Percentiles rank a stretch among this genome's conserved stretches.
These are phyloP conservation scores for Grosmannia penicillata DNA, from an alignment of 2,329 filamentous ascomycete genomes.

Conservation along the genomic window DNA sequence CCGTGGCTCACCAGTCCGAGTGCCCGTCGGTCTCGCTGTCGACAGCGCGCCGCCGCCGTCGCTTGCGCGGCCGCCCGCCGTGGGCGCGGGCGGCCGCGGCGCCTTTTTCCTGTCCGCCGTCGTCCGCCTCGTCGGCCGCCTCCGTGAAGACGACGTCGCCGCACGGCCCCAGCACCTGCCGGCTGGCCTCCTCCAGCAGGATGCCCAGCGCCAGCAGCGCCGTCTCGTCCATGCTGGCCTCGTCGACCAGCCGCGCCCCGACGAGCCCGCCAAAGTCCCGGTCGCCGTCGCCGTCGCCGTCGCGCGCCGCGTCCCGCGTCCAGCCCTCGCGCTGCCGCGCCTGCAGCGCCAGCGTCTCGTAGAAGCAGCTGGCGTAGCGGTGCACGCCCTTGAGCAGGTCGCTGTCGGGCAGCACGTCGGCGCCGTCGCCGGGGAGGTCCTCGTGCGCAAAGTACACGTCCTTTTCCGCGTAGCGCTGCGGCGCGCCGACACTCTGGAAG, in stretches of 20 bases:
- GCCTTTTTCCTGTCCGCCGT: neutral
- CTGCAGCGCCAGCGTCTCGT: constrained; percentile 24
- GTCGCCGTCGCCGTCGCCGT: neutral
- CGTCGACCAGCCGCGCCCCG: constrained; percentile 24
- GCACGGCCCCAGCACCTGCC: constrained; percentile 43
- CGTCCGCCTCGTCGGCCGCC: constrained; percentile 20
- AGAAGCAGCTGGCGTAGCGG: constrained; percentile 52
- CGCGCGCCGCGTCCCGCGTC: neutral
- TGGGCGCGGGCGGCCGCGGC: too few relatives aligned
- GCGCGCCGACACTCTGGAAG: constrained; percentile 50
- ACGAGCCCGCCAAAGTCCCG: constrained; percentile 8
- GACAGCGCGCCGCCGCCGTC: neutral
- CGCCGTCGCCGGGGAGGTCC: constrained; percentile 30
- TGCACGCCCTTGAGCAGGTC: constrained; percentile 58
- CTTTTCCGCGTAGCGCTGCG: constrained; percentile 51
- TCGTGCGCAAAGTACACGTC: constrained; percentile 58
- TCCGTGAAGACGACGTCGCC: constrained; percentile 64
- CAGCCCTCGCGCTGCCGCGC: neutral
- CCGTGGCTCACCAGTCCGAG: too few relatives aligned
- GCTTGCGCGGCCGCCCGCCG: too few relatives aligned
- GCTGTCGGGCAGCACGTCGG: constrained; percentile 45
- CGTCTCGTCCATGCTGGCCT: constrained; percentile 61
- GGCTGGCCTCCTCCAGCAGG: constrained; percentile 55
- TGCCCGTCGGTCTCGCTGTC: too few relatives aligned
- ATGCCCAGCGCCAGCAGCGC: constrained; percentile 63